Percentiles rank a stretch among this genome's conserved stretches.
Evolutionary conservation across 2,329 filamentous ascomycete species (phyloP).

Genomic region (Neonectria faginata): DNA sequence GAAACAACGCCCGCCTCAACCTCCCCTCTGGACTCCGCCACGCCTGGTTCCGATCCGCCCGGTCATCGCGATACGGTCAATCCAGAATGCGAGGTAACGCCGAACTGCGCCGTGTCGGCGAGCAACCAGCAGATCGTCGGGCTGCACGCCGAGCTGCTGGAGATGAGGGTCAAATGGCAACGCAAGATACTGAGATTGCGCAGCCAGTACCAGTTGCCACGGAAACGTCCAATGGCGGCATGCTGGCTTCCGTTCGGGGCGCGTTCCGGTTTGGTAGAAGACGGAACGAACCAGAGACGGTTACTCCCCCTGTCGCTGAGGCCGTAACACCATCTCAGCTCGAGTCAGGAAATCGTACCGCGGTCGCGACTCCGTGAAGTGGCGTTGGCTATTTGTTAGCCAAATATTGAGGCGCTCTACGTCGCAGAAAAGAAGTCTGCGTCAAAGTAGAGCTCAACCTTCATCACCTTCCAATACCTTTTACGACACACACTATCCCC

Average conservation of each 20-base stretch:
- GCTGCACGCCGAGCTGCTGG: slow-evolving; percentile 17
- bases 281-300: slow-evolving; percentile 33
- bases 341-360: slow-evolving; percentile 56
- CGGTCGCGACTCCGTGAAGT: slow-evolving; percentile 32
- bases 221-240: slow-evolving; percentile 32
- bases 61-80: slow-evolving; percentile 11
- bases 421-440: background rate
- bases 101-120: slow-evolving; percentile 18
- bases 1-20: slow-evolving; percentile 60
- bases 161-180: background rate
- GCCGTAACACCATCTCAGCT: slow-evolving; percentile 60
- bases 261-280: slow-evolving; percentile 50
- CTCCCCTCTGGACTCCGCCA: slow-evolving; percentile 58
- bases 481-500: slow-evolving; percentile 39
- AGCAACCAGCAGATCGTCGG: slow-evolving; percentile 16
- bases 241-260: slow-evolving; percentile 50
- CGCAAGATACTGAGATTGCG: slow-evolving; percentile 27
- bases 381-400: slow-evolving; percentile 28
- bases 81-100: slow-evolving; percentile 5
- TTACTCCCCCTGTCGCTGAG: slow-evolving; percentile 36
- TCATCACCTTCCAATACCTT: slow-evolving; percentile 22
- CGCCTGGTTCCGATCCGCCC: slow-evolving; percentile 52
- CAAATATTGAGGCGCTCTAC: background rate
- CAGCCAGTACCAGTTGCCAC: slow-evolving; percentile 21
- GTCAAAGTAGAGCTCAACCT: background rate